phyloP scores from a whole-genome alignment of 495 filamentous ascomycete species.

The Daldinia concentrica region DNA sequence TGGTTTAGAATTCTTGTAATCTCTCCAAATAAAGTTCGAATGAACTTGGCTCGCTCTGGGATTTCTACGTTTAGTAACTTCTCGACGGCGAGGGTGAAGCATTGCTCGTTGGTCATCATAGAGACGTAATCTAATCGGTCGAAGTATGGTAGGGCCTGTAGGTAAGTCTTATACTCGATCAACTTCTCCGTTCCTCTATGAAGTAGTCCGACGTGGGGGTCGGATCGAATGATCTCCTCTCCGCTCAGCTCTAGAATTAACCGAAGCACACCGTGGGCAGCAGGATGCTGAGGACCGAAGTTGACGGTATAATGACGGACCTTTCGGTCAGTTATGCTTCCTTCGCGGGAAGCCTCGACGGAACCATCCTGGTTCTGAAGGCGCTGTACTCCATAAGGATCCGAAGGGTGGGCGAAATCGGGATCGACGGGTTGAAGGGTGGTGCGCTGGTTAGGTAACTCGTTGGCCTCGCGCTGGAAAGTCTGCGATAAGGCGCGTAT shows the following conservation, averaged over 20 bases:
- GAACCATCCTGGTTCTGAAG: constrained; percentile 45
- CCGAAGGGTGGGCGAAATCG: constrained; percentile 63
- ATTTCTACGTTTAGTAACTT: constrained; percentile 98
- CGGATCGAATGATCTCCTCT: constrained; percentile 94
- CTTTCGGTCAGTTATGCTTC: constrained; percentile 73
- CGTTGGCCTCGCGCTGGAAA: constrained; percentile 68
- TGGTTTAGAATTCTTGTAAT: constrained; percentile 97
- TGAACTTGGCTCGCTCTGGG: constrained; percentile 94
- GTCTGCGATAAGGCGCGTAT: constrained; percentile 74
- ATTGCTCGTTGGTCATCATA: constrained; percentile 99
- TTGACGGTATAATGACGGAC: constrained; percentile 99
- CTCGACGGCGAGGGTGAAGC: constrained; percentile 92
- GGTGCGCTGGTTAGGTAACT: constrained; percentile 62
- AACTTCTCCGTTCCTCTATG: constrained; percentile 99
- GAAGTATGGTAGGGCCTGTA: constrained; percentile 98
- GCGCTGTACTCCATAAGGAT: constrained; percentile 60
- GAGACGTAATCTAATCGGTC: constrained; percentile 98
- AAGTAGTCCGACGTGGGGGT: constrained; percentile 96
- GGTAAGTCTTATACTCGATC: constrained; percentile 99
- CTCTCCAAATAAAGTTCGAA: constrained; percentile 95
- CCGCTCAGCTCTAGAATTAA: constrained; percentile 98
- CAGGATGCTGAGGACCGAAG: constrained; percentile 98
- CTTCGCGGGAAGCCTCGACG: constrained; percentile 60
- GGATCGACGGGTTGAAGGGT: constrained; percentile 73
- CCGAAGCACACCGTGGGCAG: constrained; percentile 97